Evolutionary conservation across 176 grass and related monocot species (phyloP), one percentile per base, ranked within the genome.

Genomic region (Musa acuminata): DNA sequence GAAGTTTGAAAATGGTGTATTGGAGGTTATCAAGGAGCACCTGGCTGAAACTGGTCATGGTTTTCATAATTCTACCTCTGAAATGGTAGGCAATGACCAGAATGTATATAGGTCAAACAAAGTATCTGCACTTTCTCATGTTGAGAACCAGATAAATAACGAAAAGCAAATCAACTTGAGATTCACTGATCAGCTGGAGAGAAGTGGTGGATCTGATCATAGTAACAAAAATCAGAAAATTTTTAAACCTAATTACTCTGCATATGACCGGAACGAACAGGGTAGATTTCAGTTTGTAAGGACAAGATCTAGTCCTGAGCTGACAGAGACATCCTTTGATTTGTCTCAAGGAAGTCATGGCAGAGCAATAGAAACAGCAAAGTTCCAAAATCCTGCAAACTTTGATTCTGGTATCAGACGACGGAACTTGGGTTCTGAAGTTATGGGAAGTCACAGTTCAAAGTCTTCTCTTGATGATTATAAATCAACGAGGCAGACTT

Each of bases 291-390:
- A 82, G 24, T 96, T 96, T 84, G 89, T 81, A 80, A 87, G 89
- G 84, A 92, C 89, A 26, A 87, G 74, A 55, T 96, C 93, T 66
- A 92, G 89, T 78, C 93, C 93, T 77, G 93, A 92, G 69, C 79
- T 96, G 77, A 88, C 89, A 64, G 89, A 83, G 14, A 80, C 85
- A 83, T 92, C 89, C 65, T 29, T 78, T 51, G 87, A 90, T 74
- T 85, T 86, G 55, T 79, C 86, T 82, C 80, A 25, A 24, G 84
- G 77, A 62, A 83, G 87, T 53, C 70, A 10, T 50, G 72, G 52
- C 71, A 83, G 76, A 83, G 83, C 74, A 71, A 60, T 79, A 70
- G 85, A 84, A 74, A 77, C 67, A 51, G 81, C 80, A 62, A 86
- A 86, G 78, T 13, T 29, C 50, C 72, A 74, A 29, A 57, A n/a